A percentile compares a stretch with the other conserved stretches of the same genome.
Conservation (phyloP, 2,329 filamentous ascomycete genomes). For the Talaromyces sp. region DNA sequence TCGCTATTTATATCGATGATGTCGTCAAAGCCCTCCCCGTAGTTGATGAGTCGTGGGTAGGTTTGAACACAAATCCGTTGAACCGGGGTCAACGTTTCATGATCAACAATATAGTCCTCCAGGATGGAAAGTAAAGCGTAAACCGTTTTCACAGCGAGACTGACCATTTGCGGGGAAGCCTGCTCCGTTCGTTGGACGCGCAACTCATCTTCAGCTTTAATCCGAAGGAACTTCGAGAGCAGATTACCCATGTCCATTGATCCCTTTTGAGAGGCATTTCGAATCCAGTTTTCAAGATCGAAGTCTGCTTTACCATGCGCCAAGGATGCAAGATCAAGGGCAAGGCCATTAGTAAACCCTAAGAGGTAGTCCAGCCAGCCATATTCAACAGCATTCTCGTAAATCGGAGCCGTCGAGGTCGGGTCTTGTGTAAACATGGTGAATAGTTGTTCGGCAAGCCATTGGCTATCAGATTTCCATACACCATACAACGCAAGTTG, state of each 20-base stretch:
- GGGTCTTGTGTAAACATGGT: slow-evolving; percentile 69
- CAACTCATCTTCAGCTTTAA: slow-evolving; percentile 79
- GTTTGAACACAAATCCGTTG: slow-evolving; percentile 86
- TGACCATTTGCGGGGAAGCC: slow-evolving; percentile 62
- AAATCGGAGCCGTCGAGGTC: slow-evolving; percentile 63
- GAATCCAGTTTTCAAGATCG: slow-evolving; percentile 76
- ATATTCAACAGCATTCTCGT: slow-evolving; percentile 76
- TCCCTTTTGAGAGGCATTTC: slow-evolving; percentile 61
- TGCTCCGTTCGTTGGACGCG: slow-evolving; percentile 68
- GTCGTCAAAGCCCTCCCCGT: slow-evolving; percentile 86
- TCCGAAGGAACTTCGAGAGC: slow-evolving; percentile 73
- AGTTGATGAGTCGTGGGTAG: slow-evolving; percentile 94
- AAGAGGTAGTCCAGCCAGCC: slow-evolving; percentile 80
- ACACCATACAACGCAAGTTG: slow-evolving; percentile 87
- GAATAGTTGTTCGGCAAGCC: slow-evolving; percentile 76
- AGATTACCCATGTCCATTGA: slow-evolving; percentile 64
- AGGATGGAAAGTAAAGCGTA: slow-evolving; percentile 74
- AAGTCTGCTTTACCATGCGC: slow-evolving; percentile 77
- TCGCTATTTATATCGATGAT: slow-evolving; percentile 82
- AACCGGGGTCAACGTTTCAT: slow-evolving; percentile 70
- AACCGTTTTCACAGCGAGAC: slow-evolving; percentile 80
- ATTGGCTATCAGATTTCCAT: slow-evolving; percentile 85
- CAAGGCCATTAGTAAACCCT: slow-evolving; percentile 74
- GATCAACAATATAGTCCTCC: slow-evolving; percentile 58
- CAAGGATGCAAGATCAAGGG: slow-evolving; percentile 78